Conservation (phyloP, 106 monocot species). For the Platanthera zijinensis region DNA sequence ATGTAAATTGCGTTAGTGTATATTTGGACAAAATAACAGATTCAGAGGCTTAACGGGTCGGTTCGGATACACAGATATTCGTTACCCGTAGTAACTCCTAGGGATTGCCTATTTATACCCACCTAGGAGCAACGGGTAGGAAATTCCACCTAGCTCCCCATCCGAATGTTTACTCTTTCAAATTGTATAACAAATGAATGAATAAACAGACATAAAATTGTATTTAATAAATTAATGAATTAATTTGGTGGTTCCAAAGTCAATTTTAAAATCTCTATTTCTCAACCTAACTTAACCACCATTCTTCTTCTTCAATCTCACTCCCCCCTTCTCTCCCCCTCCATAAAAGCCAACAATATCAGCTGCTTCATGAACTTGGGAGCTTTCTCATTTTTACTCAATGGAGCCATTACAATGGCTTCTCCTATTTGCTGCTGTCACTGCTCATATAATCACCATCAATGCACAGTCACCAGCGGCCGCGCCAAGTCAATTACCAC, state of each 20-base stretch:
- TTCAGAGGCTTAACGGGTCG: too few relatives aligned
- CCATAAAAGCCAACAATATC: not conserved
- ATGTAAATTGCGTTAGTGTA: too few relatives aligned
- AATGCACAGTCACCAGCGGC: conserved; percentile 20
- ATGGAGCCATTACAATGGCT: conserved; percentile 17
- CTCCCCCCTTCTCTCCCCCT: not conserved
- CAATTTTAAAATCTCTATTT: not conserved
- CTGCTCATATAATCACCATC: not conserved
- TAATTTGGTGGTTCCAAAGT: conserved; percentile 3
- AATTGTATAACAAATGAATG: too few relatives aligned
- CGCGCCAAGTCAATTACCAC: conserved; percentile 10
- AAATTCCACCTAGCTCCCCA: too few relatives aligned
- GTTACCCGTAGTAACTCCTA: too few relatives aligned
- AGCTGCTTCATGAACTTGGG: too few relatives aligned
- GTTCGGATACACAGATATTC: too few relatives aligned
- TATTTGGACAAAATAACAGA: too few relatives aligned
- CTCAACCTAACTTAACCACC: conserved; percentile 7
- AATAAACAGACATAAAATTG: too few relatives aligned
- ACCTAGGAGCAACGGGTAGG: too few relatives aligned
- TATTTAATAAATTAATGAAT: not conserved
- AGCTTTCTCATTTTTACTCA: not conserved
- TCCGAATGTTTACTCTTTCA: too few relatives aligned
- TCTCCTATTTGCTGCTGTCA: conserved; percentile 11
- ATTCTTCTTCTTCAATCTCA: conserved; percentile 5
- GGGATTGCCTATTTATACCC: too few relatives aligned